These are phyloP conservation scores for Syzygium aqueum DNA, from an alignment of 345 rosid species.

Conservation along the genomic window DNA sequence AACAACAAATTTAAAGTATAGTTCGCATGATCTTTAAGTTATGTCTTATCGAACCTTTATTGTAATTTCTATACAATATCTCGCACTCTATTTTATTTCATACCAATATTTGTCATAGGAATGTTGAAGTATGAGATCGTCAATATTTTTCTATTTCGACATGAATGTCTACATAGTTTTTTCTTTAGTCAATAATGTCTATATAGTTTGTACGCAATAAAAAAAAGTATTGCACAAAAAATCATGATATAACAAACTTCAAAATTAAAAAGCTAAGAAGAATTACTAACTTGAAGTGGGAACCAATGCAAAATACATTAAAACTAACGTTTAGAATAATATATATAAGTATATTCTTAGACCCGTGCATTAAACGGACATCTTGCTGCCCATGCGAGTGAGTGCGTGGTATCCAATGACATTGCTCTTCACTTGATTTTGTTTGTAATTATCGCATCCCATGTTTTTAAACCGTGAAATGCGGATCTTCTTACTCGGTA, in stretches of 20 bases:
- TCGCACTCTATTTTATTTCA: not conserved
- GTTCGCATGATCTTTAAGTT: not conserved
- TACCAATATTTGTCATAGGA: not conserved
- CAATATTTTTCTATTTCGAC: not conserved
- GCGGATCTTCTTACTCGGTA: not conserved
- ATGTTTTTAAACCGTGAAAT: not conserved
- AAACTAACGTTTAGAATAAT: not conserved
- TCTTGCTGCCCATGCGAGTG: accelerated
- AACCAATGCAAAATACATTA: not conserved
- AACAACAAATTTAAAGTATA: too few relatives aligned
- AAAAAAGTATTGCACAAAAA: not conserved
- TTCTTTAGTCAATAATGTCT: not conserved
- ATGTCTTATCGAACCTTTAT: not conserved
- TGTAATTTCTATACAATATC: not conserved
- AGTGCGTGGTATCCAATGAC: not conserved
- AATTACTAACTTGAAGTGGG: not conserved
- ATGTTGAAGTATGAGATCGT: not conserved
- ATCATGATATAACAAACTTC: not conserved
- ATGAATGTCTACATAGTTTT: not conserved
- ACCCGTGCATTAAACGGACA: accelerated
- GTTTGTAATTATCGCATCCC: not conserved
- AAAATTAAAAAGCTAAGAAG: not conserved
- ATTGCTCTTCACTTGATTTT: not conserved
- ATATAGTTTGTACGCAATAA: not conserved
- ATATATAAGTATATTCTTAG: accelerated